A percentile compares a stretch with the other conserved stretches of the same genome.
phyloP scores from a whole-genome alignment of 176 grass and related monocot genomes.

The Triticum turgidum region DNA sequence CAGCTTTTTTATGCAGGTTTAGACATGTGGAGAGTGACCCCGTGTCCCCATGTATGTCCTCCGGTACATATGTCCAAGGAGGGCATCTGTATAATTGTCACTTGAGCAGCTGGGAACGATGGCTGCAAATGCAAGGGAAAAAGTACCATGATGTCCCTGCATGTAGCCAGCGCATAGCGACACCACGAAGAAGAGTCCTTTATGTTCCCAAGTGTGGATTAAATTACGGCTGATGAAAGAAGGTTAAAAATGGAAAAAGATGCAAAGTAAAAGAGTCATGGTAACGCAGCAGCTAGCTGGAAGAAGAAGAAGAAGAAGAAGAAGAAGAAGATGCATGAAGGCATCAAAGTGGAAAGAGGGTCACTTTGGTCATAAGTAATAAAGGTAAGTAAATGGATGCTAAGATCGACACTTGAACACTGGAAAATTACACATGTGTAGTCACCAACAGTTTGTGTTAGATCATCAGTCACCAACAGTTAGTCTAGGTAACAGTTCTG shows the following conservation, averaged over 20 bases:
- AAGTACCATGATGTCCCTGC: constrained; percentile 10
- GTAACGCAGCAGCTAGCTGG: neutral
- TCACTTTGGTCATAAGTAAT: neutral
- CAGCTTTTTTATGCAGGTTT: neutral
- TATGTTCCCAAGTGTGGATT: constrained; percentile 30
- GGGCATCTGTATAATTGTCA: constrained; percentile 3
- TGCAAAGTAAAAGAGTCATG: constrained; percentile 38
- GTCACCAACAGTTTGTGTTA: neutral
- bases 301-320: constrained; percentile 6
- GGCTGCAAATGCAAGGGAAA: neutral
- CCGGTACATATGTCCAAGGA: neutral
- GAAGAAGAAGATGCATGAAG: neutral
- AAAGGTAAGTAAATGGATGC: neutral
- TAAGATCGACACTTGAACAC: neutral
- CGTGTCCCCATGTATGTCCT: neutral
- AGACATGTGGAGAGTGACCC: constrained; percentile 9
- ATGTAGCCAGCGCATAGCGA: neutral
- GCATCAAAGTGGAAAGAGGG: constrained; percentile 34
- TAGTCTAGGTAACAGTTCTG: neutral
- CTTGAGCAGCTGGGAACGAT: neutral
- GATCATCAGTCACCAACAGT: no score
- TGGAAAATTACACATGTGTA: neutral
- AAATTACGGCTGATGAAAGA: neutral
- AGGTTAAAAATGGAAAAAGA: neutral
- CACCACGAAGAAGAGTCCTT: constrained; percentile 5